Conservation (phyloP, 306 rosid species). For the Fagus crenata region DNA sequence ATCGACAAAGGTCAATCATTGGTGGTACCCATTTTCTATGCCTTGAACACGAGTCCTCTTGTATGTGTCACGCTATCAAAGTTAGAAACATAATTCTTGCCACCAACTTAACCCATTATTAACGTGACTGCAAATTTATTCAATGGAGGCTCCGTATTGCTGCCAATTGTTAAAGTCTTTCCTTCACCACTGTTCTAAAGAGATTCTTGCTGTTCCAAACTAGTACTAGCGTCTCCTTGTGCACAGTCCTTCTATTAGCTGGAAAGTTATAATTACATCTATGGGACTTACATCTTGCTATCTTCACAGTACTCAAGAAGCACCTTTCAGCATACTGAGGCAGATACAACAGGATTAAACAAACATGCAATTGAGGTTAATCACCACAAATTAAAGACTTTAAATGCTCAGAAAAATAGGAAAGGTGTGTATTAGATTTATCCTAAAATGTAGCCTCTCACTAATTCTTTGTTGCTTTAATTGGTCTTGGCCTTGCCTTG, state of each 20-base stretch:
- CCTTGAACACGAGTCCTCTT: no score
- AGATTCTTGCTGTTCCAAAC: conserved; percentile 61
- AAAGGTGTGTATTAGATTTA: neutral
- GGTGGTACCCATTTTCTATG: no score
- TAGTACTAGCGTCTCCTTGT: conserved; percentile 59
- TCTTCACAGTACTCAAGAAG: conserved; percentile 54
- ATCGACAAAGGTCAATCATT: no score
- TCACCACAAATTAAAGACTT: neutral
- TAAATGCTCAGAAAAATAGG: neutral
- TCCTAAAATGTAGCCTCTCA: neutral
- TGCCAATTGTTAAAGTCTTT: conserved; percentile 40
- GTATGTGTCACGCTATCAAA: no score
- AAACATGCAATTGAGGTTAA: neutral
- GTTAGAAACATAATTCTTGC: neutral
- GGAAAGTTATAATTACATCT: conserved; percentile 38
- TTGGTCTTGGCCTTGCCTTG: no score
- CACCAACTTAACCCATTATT: neutral
- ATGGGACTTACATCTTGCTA: conserved; percentile 62
- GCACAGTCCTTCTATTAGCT: conserved; percentile 44
- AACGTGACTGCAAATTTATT: neutral
- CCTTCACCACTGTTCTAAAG: conserved; percentile 58
- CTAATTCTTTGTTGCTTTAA: neutral
- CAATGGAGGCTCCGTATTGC: neutral
- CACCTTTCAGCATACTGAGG: conserved; percentile 42
- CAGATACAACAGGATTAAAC: conserved; percentile 22